A percentile compares a stretch with the other conserved stretches of the same genome.
Conservation (phyloP, 164 flowering plant species). For the Taxillus chinensis region DNA sequence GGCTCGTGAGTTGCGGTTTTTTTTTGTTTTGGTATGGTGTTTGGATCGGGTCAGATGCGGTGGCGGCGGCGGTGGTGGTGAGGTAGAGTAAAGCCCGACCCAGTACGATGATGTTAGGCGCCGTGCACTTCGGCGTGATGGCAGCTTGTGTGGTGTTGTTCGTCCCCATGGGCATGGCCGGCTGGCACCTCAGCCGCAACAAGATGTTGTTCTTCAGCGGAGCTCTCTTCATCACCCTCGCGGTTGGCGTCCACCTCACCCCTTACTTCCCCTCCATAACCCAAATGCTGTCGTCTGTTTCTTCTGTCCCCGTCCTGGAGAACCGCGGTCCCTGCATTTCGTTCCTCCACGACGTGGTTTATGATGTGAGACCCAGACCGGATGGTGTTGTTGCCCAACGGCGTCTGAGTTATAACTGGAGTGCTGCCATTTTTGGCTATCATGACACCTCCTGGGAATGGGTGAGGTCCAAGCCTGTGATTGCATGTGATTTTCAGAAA, state of each 20-base stretch:
- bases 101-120: slow-evolving; percentile 14
- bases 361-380: slow-evolving; percentile 20
- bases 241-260: slow-evolving; percentile 77
- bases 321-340: slow-evolving; percentile 54
- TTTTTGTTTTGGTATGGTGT: too few relatives aligned
- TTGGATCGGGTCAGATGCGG: too few relatives aligned
- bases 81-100: too few relatives aligned
- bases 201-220: slow-evolving; percentile 91
- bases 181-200: slow-evolving; percentile 90
- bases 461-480: slow-evolving; percentile 28
- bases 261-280: slow-evolving; percentile 71
- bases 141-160: slow-evolving; percentile 79
- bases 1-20: too few relatives aligned
- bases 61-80: too few relatives aligned
- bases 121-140: slow-evolving; percentile 51
- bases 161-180: slow-evolving; percentile 91
- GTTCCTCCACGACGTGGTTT: slow-evolving; percentile 50
- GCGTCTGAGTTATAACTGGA: slow-evolving; percentile 1
- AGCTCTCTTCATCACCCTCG: slow-evolving; percentile 78
- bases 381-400: neutral
- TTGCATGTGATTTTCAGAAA: slow-evolving; percentile 58
- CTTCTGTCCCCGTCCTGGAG: slow-evolving; percentile 21
- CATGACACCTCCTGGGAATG: slow-evolving; percentile 43
- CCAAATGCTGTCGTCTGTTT: slow-evolving; percentile 27
- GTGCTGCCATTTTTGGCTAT: slow-evolving; percentile 1